These are phyloP conservation scores for Trifolium pratense DNA, from an alignment of 306 rosid species.

Conservation along the genomic window DNA sequence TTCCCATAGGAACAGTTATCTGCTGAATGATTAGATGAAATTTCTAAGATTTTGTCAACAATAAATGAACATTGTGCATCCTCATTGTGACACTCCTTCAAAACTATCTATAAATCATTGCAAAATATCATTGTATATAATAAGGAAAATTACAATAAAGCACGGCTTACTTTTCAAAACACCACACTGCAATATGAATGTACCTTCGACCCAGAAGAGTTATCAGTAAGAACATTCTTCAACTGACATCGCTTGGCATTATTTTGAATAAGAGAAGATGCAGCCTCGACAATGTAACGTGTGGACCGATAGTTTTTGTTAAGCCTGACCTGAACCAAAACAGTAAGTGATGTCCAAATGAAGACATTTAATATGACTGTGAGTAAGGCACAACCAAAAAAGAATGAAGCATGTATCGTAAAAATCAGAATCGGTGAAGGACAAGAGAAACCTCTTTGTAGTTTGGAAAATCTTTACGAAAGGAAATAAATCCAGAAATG, in stretches of 20 bases:
- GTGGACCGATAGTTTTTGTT: conserved; percentile 95
- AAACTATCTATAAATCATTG: conserved; percentile 55
- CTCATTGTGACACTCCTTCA: conserved; percentile 90
- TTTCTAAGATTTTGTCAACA: conserved; percentile 84
- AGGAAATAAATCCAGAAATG: conserved; percentile 83
- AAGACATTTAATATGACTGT: conserved; percentile 23
- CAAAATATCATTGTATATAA: conserved; percentile 37
- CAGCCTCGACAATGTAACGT: conserved; percentile 89
- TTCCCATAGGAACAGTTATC: conserved; percentile 65
- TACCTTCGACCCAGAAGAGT: conserved; percentile 88
- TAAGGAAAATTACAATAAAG: conserved; percentile 32
- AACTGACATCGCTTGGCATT: conserved; percentile 70
- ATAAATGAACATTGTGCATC: conserved; percentile 87
- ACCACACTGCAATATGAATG: conserved; percentile 35
- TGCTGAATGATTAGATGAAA: conserved; percentile 55
- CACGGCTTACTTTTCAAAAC: conserved; percentile 5
- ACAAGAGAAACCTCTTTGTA: conserved; percentile 75
- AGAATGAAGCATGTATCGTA: conserved; percentile 30
- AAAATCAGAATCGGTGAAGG: conserved; percentile 35
- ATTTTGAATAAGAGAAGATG: conserved; percentile 81
- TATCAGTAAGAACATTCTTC: conserved; percentile 82
- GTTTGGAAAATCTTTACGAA: conserved; percentile 79
- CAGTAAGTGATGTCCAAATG: conserved; percentile 30
- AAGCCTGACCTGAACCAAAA: conserved; percentile 72
- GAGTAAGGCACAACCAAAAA: not conserved